phyloP scores from a whole-genome alignment of 768 basidiomycete genomes.

The Mycena crocata region DNA sequence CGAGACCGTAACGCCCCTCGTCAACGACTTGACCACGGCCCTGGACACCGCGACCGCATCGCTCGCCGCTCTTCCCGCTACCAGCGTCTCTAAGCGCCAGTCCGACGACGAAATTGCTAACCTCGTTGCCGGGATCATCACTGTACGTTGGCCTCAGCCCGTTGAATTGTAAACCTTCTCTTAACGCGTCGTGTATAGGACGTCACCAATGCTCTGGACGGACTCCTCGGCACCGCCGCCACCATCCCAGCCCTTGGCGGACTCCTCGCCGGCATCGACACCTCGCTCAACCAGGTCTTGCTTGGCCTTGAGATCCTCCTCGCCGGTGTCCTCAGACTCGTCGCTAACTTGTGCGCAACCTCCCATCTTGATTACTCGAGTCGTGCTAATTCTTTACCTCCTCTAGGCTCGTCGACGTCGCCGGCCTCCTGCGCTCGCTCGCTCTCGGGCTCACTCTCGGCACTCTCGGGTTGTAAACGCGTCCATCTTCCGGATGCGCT shows the following conservation, averaged over 20 bases:
- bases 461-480: slow-evolving; percentile 27
- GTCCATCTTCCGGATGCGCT: too few relatives aligned
- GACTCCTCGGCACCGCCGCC: slow-evolving; percentile 32
- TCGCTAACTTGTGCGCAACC: slow-evolving; percentile 39
- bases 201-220: slow-evolving; percentile 36
- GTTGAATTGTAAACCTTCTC: not conserved
- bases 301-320: slow-evolving; percentile 41
- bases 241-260: slow-evolving; percentile 37
- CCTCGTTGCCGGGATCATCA: slow-evolving; percentile 39
- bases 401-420: slow-evolving; percentile 31
- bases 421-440: slow-evolving; percentile 24
- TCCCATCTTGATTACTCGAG: slow-evolving; percentile 33
- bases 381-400: slow-evolving; percentile 7
- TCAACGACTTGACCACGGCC: slow-evolving; percentile 35
- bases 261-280: slow-evolving; percentile 39
- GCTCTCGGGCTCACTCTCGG: slow-evolving; percentile 32
- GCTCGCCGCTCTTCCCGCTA: slow-evolving; percentile 29
- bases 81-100: slow-evolving; percentile 40
- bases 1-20: slow-evolving; percentile 33
- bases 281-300: slow-evolving; percentile 38
- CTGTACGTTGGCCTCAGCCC: slow-evolving; percentile 23
- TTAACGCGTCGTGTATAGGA: slow-evolving; percentile 32
- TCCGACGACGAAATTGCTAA: slow-evolving; percentile 38
- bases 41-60: slow-evolving; percentile 37
- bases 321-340: slow-evolving; percentile 42